A percentile compares a stretch with the other conserved stretches of the same genome.
These are phyloP conservation scores for Buddleja alternifolia DNA, from an alignment of 257 asterid species.

Conservation along the genomic window DNA sequence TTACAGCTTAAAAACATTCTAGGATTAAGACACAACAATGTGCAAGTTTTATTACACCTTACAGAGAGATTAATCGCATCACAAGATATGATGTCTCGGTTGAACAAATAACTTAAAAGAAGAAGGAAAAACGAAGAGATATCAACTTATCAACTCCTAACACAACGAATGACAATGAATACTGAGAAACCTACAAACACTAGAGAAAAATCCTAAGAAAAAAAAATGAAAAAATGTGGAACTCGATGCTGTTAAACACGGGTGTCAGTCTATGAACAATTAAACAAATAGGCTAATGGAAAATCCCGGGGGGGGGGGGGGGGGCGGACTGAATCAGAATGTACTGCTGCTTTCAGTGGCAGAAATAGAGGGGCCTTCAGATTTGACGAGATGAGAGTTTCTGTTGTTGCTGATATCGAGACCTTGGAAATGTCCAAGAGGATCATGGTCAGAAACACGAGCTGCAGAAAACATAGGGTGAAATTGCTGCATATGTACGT, in stretches of 20 bases:
- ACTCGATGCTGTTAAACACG: constrained; percentile 41
- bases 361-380: constrained; percentile 62
- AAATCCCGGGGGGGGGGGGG: no score
- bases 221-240: constrained; percentile 33
- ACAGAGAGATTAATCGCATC: background rate
- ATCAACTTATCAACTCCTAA: constrained; percentile 21
- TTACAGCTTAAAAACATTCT: constrained; percentile 19
- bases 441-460: constrained; percentile 43
- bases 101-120: constrained; percentile 26
- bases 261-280: constrained; percentile 70
- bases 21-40: constrained; percentile 31
- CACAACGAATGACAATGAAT: constrained; percentile 29
- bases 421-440: constrained; percentile 64
- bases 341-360: constrained; percentile 73
- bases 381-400: constrained; percentile 50
- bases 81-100: constrained; percentile 21
- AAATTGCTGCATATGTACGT: constrained; percentile 64
- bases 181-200: constrained; percentile 31
- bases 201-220: constrained; percentile 26
- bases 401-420: constrained; percentile 59
- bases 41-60: constrained; percentile 33
- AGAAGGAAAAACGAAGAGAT: constrained; percentile 19
- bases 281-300: constrained; percentile 33
- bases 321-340: constrained; percentile 40
- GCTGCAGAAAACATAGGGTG: constrained; percentile 40